Evolutionary conservation across 768 basidiomycete genomes (phyloP), one percentile per base, ranked within the genome.

Genomic region (Lactifluus subvellereus): DNA sequence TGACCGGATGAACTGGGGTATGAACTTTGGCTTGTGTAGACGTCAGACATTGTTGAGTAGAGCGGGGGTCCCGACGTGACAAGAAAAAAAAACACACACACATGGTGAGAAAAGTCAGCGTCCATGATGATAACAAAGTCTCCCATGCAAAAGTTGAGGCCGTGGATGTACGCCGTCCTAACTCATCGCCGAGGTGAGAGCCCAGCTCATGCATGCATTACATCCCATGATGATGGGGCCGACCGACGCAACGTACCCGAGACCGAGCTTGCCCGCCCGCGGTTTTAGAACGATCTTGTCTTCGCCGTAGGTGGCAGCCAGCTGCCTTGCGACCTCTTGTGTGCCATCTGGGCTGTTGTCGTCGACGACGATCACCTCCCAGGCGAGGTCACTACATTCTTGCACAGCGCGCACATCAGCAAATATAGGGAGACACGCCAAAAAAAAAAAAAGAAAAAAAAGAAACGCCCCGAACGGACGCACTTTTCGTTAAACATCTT

Each of bases 91-190:
- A 2, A 37, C 5, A 30, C 22, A 76, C 88, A 50, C 75, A 93
- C 93, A 68, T 96, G 94, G 71, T 96, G 94, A 6, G 92, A 94
- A 74, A 96, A 94, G 76, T 96, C 94, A 55, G 94, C 94, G 69
- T 96, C 94, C 94, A 96, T 96, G 72, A 96, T 95, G 71, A 95
- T 91, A 22, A 94, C 91, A 76, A 94, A 96, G 74, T 92, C 91
- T 9, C 94, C 94, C 0, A 87, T 87, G 68, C 88, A 89, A 74
- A 90, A 95, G 68, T 91, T 87, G 53, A 96, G 78, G 13, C 94
- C 94, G 71, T 96, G 89, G 42, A 95, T 89, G 71, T 96, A 96
- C 38, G 94, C 94, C 22, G 94, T 94, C 60, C 91, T 94, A 65
- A 14, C 59, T 22, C 54, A 47, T 32, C 33, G 45, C 56, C 6